Evolutionary conservation across 2,329 filamentous ascomycete genomes (phyloP), one percentile per base, ranked within the genome.

Genomic region (Mollisia scopiformis): DNA sequence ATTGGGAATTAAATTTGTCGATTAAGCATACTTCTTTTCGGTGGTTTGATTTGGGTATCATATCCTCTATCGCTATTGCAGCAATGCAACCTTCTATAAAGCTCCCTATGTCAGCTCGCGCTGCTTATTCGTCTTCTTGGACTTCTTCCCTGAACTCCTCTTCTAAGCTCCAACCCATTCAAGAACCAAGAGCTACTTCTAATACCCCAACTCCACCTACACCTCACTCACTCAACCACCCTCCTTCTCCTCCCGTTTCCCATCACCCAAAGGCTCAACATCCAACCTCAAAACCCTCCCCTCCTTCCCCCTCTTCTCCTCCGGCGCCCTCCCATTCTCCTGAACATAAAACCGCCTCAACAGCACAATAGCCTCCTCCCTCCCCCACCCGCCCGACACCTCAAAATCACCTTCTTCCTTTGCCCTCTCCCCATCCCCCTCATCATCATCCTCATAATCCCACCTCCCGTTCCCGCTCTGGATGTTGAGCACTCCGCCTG

Each of bases 301-400:
- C 41, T 72, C 71, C 53, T 69, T 71, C 57, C 73, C 74, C 30
- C 63, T 68, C 58, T 69, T 72, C 49, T 70, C 71, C 35, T 74
- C 71, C 14, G 73, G 73, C 23, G 72, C 72, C 82, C 95, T 91
- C 66, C 91, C 92, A 76, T 99, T 99, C 77, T 99, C 93, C 77
- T 99, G 95, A 31, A 99, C 91, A 75, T 99, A 99, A 76, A 99
- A 99, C 61, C 94, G 88, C 65, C 96, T 85, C 67, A 99, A 81
- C 67, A 99, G 78, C 75, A 94, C 93, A 62, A 99, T 96, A 4
- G 95, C 94, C 73, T 98, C 94, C 71, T 97, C 91, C 50, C 92
- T 86, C 70, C 92, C 92, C 80, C 96, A 89, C 1, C 93, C 94
- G 39, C 93, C 92, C 73, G 93, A 89, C 59, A 92, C 92, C 49